phyloP scores from a whole-genome alignment of 2,329 filamentous ascomycete genomes.

The Hypoxylon sp. region DNA sequence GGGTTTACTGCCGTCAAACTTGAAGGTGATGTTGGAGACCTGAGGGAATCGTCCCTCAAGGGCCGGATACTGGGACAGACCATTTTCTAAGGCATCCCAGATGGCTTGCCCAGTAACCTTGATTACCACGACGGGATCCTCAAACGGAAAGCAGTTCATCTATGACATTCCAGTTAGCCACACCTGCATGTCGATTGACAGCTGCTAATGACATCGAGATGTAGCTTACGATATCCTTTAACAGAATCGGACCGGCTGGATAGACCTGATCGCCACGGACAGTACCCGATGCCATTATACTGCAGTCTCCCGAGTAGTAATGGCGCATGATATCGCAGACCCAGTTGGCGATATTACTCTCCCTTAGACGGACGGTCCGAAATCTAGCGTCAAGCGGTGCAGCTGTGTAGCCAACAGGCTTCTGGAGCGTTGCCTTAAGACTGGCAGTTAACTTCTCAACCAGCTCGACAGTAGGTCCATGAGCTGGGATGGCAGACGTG shows the following conservation, averaged over 20 bases:
- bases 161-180: conserved; percentile 4
- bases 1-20: conserved; percentile 74
- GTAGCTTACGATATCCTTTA: conserved; percentile 74
- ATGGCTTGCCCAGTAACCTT: conserved; percentile 78
- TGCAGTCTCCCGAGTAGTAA: conserved; percentile 84
- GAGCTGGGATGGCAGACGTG: conserved; percentile 74
- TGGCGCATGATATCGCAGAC: conserved; percentile 91
- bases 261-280: conserved; percentile 92
- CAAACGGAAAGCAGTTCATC: conserved; percentile 90
- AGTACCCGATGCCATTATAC: conserved; percentile 86
- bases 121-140: conserved; percentile 87
- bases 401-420: conserved; percentile 85
- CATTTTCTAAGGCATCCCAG: conserved; percentile 85
- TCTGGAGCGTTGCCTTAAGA: conserved; percentile 81
- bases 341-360: conserved; percentile 91
- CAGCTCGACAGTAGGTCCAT: conserved; percentile 70
- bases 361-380: conserved; percentile 79
- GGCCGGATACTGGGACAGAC: conserved; percentile 82
- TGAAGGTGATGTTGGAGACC: conserved; percentile 84
- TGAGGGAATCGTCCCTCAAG: conserved; percentile 88
- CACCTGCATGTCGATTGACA: not conserved
- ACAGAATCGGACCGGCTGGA: conserved; percentile 78
- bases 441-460: conserved; percentile 78
- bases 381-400: conserved; percentile 88
- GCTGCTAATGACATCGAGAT: no score